Evolutionary conservation across 2,329 filamentous ascomycete species (phyloP), one percentile per base, ranked within the genome.

Genomic region (Fusarium bulbicola): DNA sequence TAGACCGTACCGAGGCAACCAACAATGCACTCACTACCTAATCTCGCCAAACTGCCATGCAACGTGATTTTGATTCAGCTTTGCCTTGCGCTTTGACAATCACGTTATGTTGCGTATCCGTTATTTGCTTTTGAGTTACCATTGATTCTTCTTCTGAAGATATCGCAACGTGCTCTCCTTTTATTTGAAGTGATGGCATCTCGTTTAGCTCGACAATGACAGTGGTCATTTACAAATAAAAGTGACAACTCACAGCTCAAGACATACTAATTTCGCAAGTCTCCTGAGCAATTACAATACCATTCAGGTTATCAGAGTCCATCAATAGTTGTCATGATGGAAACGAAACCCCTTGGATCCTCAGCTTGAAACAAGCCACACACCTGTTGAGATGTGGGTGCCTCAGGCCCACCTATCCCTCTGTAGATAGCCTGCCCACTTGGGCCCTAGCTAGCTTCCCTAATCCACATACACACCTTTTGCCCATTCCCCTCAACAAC

Each of bases 1-100:
- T 30, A 20, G 34, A 36, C 59, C 67, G 37, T 54, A 40, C 61
- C 70, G 47, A 67, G 66, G 59, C 59, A 63, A 60, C 56, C 40
- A 59, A n/a, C 28, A 60, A 18, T 16, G 8, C 42, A 26, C 30
- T 34, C 15, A 34, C 32, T 34, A 16, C 32, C 32, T 54, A 76
- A 73, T 77, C 50, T 77, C 49, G 71, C 64, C 56, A 77, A 76
- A 68, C 56, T 68, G 47, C 30, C 42, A 59, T 56, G 69, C 60
- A 72, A 74, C 68, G 60, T 66, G 72, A 61, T 56, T 63, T 24
- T 61, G 36, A 45, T 63, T 74, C 68, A 58, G 46, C 52, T 60
- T 46, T 60, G 50, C 10, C 32, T 58, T 43, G 28, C 58, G 68
- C 53, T 66, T 64, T 21, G 47, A 45, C 20, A 34, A 68, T 65